Conservation (phyloP, 805 yeast species). For the Nakazawaea anatomiae region DNA sequence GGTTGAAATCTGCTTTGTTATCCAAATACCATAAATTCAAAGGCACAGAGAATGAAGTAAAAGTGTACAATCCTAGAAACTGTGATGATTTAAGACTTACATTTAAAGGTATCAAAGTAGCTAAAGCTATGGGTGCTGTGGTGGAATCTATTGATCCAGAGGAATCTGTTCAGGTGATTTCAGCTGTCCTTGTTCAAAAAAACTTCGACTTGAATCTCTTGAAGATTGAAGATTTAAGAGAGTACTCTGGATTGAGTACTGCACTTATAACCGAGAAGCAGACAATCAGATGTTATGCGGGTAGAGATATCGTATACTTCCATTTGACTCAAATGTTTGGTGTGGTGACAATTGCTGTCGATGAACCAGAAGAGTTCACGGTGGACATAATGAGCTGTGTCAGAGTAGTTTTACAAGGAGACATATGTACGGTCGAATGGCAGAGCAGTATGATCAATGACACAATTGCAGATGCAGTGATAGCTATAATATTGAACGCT, state of each 20-base stretch:
- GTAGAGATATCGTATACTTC: conserved; percentile 75
- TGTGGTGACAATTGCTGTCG: conserved; percentile 55
- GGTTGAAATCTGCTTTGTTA: conserved; percentile 85
- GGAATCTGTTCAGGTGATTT: conserved; percentile 35
- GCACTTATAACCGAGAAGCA: conserved; percentile 82
- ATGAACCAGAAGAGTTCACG: conserved; percentile 43
- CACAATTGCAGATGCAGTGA: conserved; percentile 88
- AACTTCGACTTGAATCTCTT: conserved; percentile 83
- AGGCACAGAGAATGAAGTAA: conserved; percentile 85
- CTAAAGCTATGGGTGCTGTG: conserved; percentile 57
- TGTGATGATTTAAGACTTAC: conserved; percentile 73
- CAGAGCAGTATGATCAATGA: conserved; percentile 84
- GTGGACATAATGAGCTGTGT: conserved; percentile 62
- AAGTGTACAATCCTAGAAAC: conserved; percentile 87
- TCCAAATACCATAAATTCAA: conserved; percentile 79
- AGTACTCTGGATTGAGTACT: conserved; percentile 80
- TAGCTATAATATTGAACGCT: conserved; percentile 85
- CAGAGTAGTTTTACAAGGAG: conserved; percentile 39
- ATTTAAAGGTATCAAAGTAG: conserved; percentile 79
- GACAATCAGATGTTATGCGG: conserved; percentile 71
- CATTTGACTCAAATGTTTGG: conserved; percentile 97
- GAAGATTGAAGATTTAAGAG: conserved; percentile 82
- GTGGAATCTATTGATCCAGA: conserved; percentile 37
- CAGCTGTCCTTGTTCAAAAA: conserved; percentile 86
- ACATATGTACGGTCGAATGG: conserved; percentile 77